Percentiles rank a stretch among this genome's conserved stretches.
These are phyloP conservation scores for Penicillium sp. DNA, from an alignment of 2,329 filamentous ascomycete genomes.

Conservation along the genomic window DNA sequence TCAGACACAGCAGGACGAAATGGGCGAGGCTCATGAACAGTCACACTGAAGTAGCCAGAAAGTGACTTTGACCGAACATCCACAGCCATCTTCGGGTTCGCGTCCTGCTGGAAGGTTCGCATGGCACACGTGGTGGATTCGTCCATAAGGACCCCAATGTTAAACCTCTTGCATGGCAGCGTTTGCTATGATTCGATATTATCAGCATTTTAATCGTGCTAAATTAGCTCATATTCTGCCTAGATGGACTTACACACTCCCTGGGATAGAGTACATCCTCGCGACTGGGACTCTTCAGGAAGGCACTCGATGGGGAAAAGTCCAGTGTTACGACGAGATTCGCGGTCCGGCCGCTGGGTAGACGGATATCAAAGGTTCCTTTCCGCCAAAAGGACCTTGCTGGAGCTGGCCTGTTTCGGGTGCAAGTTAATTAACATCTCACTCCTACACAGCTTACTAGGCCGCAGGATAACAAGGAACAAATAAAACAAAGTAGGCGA, in stretches of 20 bases:
- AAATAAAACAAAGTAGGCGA: neutral
- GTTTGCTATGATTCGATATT: slow-evolving; percentile 32
- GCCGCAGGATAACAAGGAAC: neutral
- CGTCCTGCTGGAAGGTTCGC: slow-evolving; percentile 45
- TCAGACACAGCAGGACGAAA: neutral
- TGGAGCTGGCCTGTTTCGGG: slow-evolving; percentile 53
- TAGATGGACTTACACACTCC: slow-evolving; percentile 35
- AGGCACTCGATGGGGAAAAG: slow-evolving; percentile 16
- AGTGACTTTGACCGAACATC: slow-evolving; percentile 50
- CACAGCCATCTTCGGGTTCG: slow-evolving; percentile 39
- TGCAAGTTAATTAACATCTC: neutral
- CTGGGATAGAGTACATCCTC: slow-evolving; percentile 37
- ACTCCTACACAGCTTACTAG: neutral
- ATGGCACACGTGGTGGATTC: slow-evolving; percentile 62
- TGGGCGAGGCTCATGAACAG: slow-evolving; percentile 17
- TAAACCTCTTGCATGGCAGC: slow-evolving; percentile 51
- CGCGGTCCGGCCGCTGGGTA: slow-evolving; percentile 26
- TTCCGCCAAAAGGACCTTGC: slow-evolving; percentile 53
- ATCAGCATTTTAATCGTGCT: neutral
- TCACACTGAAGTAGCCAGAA: slow-evolving; percentile 48
- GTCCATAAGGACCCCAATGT: slow-evolving; percentile 63
- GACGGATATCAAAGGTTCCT: slow-evolving; percentile 30
- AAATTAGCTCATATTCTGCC: neutral
- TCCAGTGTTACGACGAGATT: slow-evolving; percentile 32
- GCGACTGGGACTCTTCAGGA: slow-evolving; percentile 39